These are phyloP conservation scores for Cucurbita argyrosperma DNA, from an alignment of 306 rosid genomes.

Conservation along the genomic window DNA sequence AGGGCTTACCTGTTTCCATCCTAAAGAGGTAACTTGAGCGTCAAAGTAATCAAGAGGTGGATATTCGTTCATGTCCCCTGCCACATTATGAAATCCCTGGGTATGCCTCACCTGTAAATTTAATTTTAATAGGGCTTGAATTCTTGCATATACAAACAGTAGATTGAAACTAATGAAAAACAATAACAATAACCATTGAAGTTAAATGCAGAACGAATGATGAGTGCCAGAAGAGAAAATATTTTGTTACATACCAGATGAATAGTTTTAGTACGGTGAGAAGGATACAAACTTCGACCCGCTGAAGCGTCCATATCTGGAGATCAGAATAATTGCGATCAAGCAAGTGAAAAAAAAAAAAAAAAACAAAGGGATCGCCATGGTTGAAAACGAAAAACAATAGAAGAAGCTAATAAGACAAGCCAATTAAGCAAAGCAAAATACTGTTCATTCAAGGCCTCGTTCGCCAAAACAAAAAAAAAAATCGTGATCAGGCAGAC, in stretches of 20 bases:
- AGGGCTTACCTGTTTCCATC: slow-evolving; percentile 72
- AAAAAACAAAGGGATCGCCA: background rate
- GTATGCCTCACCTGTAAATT: slow-evolving; percentile 84
- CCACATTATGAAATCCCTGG: slow-evolving; percentile 82
- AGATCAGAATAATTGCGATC: background rate
- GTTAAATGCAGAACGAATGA: background rate
- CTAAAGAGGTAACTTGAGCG: slow-evolving; percentile 76
- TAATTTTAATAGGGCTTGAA: background rate
- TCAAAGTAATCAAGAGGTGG: slow-evolving; percentile 61
- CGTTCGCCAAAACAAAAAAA: background rate
- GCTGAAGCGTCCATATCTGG: slow-evolving; percentile 46
- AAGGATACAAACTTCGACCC: slow-evolving; percentile 32
- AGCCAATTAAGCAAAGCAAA: no score
- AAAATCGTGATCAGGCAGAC: background rate
- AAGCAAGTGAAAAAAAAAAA: background rate
- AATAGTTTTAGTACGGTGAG: slow-evolving; percentile 55
- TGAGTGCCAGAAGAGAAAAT: background rate
- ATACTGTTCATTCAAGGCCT: background rate
- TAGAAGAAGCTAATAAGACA: background rate
- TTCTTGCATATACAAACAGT: background rate
- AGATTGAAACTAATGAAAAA: background rate
- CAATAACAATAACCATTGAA: background rate
- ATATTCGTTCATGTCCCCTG: slow-evolving; percentile 49
- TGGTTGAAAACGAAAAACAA: background rate
- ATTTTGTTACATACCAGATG: slow-evolving; percentile 25